Base-by-base conservation (phyloP, 192 early-diverging fungal genomes). In the Kappamyces sp. region DNA sequence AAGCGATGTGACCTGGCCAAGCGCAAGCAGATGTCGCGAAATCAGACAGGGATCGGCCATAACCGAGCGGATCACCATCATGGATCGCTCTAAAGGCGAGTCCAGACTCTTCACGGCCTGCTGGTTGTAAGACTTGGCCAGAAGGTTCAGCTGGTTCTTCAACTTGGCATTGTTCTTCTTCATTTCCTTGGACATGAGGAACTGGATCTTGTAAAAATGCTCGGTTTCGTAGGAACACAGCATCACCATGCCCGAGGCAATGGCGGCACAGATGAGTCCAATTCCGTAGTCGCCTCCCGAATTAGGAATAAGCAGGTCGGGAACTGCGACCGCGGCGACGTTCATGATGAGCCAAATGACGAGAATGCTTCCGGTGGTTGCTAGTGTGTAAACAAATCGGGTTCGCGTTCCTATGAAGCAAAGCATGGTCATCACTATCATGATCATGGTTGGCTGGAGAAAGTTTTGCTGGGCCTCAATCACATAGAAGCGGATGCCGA, bases 31-130 rank as follows among this genome's bases (percentile, higher is more conserved):
- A 49, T 72, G 64, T 3, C 60, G 40, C 33, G 74, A 47, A 46
- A 51, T 65, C 42, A 63, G 54, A 1, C 23, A 36, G 7, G 78
- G 78, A 54, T 80, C 72, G 12, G 78, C 74, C 67, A 80, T 65
- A 58, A 80, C 54, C 36, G 60, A 64, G 54, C 66, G 52, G 23
- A 80, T 46, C 8, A 73, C 51, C 63, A 77, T 61, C 23, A 80
- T 58, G 31, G 58, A 55, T 51, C 74, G 71, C 61, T 80, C 78
- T n/a, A 80, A 61, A 3, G 78, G 78, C 10, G 78, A 77, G 50
- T 80, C 74, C n/a, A 80, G 51, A 48, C 69, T 68, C 38, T 57
- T 66, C 1, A 49, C 72, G 2, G 57, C 57, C 53, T 77, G 73
- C 35, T 68, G 46, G 5, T 60, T 65, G 60, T 69, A 79, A 2